A percentile compares a stretch with the other conserved stretches of the same genome.
Evolutionary conservation across 208 protist genomes (phyloP).

Genomic region (Spongospora subterranea): DNA sequence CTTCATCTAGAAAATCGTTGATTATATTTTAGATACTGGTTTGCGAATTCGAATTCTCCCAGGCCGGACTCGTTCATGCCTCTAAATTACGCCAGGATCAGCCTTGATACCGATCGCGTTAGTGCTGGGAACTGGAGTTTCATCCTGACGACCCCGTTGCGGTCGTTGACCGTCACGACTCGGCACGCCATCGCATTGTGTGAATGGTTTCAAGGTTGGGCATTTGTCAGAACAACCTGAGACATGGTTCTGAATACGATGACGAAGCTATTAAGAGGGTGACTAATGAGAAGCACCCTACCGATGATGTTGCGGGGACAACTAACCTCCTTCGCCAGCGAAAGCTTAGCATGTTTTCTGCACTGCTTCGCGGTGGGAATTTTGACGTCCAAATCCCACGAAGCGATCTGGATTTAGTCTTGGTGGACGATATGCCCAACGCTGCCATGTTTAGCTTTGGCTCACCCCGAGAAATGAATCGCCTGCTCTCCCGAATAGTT

Average conservation of each 20-base stretch:
- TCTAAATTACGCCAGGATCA: background rate
- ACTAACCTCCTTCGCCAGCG: background rate
- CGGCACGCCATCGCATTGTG: background rate
- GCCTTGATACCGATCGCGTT: background rate
- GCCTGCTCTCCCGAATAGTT: too few relatives aligned
- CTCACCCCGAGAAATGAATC: too few relatives aligned
- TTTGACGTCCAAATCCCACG: too few relatives aligned
- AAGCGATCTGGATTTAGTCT: too few relatives aligned
- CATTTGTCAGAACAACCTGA: background rate
- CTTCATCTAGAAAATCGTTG: background rate
- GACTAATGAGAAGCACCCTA: background rate
- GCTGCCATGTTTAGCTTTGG: too few relatives aligned
- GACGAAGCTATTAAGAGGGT: background rate
- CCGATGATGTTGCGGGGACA: background rate
- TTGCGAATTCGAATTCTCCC: background rate
- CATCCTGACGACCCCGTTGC: background rate
- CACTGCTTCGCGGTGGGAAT: too few relatives aligned
- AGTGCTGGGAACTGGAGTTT: background rate
- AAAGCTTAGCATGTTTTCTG: background rate
- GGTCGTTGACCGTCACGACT: background rate
- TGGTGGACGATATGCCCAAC: too few relatives aligned
- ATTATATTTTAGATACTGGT: conserved; percentile 14
- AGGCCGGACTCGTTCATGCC: conserved; percentile 6
- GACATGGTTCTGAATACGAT: too few relatives aligned
- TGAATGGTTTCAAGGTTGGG: conserved; percentile 13